These are phyloP conservation scores for Pythium sp. DNA, from an alignment of 352 stramenopile species.

Conservation along the genomic window DNA sequence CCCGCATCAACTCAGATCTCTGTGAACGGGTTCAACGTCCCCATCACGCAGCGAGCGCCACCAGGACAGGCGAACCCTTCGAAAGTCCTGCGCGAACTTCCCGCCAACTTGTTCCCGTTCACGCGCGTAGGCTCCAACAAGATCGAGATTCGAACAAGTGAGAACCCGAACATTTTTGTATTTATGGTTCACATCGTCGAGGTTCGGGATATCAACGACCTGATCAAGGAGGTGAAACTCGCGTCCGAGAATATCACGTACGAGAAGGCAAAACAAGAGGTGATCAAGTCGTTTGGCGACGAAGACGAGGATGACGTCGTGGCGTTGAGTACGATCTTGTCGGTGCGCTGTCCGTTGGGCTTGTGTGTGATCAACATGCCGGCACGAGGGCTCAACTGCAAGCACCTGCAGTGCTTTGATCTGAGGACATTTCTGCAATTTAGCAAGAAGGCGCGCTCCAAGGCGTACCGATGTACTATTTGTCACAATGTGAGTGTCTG, in stretches of 20 bases:
- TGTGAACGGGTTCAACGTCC: constrained; percentile 71
- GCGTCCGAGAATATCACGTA: constrained; percentile 69
- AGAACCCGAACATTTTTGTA: constrained; percentile 58
- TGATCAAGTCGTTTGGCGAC: constrained; percentile 79
- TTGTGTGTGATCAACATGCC: constrained; percentile 88
- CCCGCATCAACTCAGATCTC: constrained; percentile 59
- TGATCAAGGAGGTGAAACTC: constrained; percentile 59
- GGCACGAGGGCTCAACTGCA: constrained; percentile 88
- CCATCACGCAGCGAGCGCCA: constrained; percentile 62
- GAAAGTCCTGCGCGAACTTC: constrained; percentile 77
- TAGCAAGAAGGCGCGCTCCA: constrained; percentile 86
- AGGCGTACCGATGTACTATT: constrained; percentile 87
- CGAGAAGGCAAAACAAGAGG: constrained; percentile 64
- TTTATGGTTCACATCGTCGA: constrained; percentile 78
- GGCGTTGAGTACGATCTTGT: constrained; percentile 85
- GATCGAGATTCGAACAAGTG: constrained; percentile 67
- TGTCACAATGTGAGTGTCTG: constrained; percentile 81
- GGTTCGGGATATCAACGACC: constrained; percentile 54
- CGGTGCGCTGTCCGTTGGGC: constrained; percentile 84
- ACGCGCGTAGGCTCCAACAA: constrained; percentile 68
- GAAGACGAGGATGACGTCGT: constrained; percentile 84
- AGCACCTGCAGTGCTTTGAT: constrained; percentile 96
- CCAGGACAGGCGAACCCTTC: constrained; percentile 76
- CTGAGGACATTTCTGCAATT: constrained; percentile 90
- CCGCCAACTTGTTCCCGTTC: constrained; percentile 70